A percentile compares a stretch with the other conserved stretches of the same genome.
Conservation (phyloP, 768 basidiomycete species). For the Trametes maxima region DNA sequence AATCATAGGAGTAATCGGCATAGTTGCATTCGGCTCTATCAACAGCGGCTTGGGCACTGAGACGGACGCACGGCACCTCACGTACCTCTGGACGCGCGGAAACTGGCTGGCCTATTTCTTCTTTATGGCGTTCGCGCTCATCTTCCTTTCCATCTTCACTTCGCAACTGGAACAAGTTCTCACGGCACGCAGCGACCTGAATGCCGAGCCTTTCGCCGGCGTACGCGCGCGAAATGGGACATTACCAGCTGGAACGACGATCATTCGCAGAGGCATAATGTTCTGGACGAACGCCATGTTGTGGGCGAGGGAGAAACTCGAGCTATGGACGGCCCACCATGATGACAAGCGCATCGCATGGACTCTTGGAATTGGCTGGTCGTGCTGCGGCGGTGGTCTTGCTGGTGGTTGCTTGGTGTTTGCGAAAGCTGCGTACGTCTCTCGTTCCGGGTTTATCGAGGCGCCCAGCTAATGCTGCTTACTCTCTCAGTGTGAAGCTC, state of each 20-base stretch:
- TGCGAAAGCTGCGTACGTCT: conserved; percentile 66
- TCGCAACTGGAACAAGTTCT: conserved; percentile 76
- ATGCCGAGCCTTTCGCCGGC: conserved; percentile 54
- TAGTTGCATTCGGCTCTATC: conserved; percentile 84
- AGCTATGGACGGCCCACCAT: conserved; percentile 74
- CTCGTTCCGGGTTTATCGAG: background rate
- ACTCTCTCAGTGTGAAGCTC: conserved; percentile 64
- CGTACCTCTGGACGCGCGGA: conserved; percentile 79
- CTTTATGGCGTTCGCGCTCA: conserved; percentile 69
- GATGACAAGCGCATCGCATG: conserved; percentile 87
- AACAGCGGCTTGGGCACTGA: conserved; percentile 77
- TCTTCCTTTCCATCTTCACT: conserved; percentile 66
- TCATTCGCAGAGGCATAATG: conserved; percentile 38
- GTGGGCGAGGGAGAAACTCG: conserved; percentile 63
- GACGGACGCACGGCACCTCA: conserved; percentile 75
- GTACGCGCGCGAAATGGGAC: conserved; percentile 37
- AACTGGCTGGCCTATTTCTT: conserved; percentile 95
- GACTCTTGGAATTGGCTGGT: conserved; percentile 93
- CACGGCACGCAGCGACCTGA: conserved; percentile 67
- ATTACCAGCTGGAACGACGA: conserved; percentile 25
- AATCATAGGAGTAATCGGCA: conserved; percentile 82
- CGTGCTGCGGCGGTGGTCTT: conserved; percentile 87
- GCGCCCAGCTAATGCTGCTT: background rate
- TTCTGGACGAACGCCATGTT: conserved; percentile 51
- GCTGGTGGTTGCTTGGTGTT: conserved; percentile 91